Evolutionary conservation across 2,329 filamentous ascomycete species (phyloP).

Genomic region (Colletotrichum falcatum): DNA sequence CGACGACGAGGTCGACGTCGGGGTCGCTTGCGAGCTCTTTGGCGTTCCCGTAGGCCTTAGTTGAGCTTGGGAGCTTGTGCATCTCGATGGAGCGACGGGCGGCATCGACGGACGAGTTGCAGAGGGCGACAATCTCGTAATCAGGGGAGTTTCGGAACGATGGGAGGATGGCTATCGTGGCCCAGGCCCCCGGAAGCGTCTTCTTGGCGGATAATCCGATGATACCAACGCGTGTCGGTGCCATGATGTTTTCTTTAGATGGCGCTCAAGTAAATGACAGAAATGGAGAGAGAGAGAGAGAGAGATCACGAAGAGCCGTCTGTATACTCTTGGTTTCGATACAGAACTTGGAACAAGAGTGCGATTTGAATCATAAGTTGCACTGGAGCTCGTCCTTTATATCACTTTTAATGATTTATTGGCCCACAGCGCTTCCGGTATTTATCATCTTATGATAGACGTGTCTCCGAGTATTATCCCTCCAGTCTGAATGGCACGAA

Average conservation of each 20-base stretch:
- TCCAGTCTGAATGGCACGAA: neutral
- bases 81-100: conserved; percentile 57
- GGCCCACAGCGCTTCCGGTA: neutral
- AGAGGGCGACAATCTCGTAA: conserved; percentile 64
- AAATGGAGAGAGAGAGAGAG: no score
- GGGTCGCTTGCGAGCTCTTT: conserved; percentile 60
- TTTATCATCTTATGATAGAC: neutral
- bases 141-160: conserved; percentile 57
- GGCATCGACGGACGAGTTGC: conserved; percentile 61
- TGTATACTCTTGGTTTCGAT: neutral
- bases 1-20: conserved; percentile 67
- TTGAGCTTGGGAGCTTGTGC: conserved; percentile 55
- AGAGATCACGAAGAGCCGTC: neutral
- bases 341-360: neutral
- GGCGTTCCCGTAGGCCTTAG: conserved; percentile 63
- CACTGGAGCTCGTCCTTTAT: neutral
- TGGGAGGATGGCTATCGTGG: conserved; percentile 66
- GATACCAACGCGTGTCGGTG: conserved; percentile 65
- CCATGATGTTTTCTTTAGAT: conserved; percentile 41
- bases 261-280: no score
- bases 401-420: neutral
- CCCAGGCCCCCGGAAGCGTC: conserved; percentile 65
- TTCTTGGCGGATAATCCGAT: conserved; percentile 68
- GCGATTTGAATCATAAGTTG: no score
- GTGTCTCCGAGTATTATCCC: neutral